Evolutionary conservation across 306 rosid genomes (phyloP).

Genomic region (Corylus avellana): DNA sequence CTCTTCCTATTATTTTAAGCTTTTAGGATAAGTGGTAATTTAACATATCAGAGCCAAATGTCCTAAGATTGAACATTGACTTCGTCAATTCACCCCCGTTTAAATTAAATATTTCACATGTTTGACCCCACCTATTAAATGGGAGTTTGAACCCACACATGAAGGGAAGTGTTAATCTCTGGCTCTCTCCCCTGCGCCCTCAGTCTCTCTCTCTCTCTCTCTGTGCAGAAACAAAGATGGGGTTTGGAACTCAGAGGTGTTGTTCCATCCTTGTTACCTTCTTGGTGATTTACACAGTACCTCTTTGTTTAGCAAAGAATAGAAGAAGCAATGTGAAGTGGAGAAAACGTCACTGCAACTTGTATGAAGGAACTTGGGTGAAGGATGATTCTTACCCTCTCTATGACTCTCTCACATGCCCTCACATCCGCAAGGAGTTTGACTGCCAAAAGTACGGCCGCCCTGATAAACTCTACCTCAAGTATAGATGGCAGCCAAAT

Average conservation of each 20-base stretch:
- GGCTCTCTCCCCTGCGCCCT: not conserved
- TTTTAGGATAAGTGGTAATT: too few species aligned
- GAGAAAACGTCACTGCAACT: constrained; percentile 32
- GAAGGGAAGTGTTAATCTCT: too few species aligned
- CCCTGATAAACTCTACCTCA: constrained; percentile 47
- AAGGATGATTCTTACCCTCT: constrained; percentile 54
- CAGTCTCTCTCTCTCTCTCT: not conserved
- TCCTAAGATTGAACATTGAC: too few species aligned
- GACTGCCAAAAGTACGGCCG: constrained; percentile 62
- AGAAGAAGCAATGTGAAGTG: not conserved
- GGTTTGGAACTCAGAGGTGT: not conserved
- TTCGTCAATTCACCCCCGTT: too few species aligned
- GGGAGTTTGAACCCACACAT: too few species aligned
- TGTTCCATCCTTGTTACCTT: not conserved
- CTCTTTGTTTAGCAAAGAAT: constrained; percentile 11
- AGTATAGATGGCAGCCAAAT: constrained; percentile 67
- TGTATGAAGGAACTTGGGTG: constrained; percentile 64
- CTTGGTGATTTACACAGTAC: not conserved
- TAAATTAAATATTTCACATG: too few species aligned
- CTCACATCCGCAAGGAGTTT: constrained; percentile 47
- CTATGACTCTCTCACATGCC: constrained; percentile 53
- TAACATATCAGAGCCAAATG: too few species aligned
- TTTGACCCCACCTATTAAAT: too few species aligned
- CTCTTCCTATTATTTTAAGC: too few species aligned
- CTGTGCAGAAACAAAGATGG: not conserved